These are phyloP conservation scores for Naematelia aurantialba DNA, from an alignment of 768 basidiomycete species.

Conservation along the genomic window DNA sequence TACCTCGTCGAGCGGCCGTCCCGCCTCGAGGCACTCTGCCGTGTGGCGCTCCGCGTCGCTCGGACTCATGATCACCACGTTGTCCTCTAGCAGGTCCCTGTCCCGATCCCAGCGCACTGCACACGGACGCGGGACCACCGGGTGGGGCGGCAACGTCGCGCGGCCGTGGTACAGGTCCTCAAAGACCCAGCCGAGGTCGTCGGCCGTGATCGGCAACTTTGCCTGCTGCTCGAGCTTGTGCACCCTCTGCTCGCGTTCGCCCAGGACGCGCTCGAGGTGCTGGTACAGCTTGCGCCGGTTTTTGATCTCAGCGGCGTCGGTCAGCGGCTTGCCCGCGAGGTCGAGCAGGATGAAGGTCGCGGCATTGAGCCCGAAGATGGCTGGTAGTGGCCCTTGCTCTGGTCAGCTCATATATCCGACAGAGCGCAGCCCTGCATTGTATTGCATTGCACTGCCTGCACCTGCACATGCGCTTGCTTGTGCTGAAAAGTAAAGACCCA, in stretches of 20 bases:
- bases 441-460: no score
- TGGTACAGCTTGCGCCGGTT: slow-evolving; percentile 79
- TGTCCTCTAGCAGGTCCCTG: slow-evolving; percentile 65
- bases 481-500: slow-evolving; percentile 41
- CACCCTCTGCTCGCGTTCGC: slow-evolving; percentile 68
- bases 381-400: slow-evolving; percentile 80
- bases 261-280: slow-evolving; percentile 70
- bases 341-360: slow-evolving; percentile 85
- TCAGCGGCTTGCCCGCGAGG: slow-evolving; percentile 75
- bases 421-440: no score
- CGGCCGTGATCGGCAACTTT: slow-evolving; percentile 63
- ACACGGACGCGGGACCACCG: slow-evolving; percentile 67
- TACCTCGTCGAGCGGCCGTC: slow-evolving; percentile 56
- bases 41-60: slow-evolving; percentile 69
- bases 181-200: slow-evolving; percentile 76
- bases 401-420: no score
- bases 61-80: slow-evolving; percentile 78
- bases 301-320: slow-evolving; percentile 79
- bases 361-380: slow-evolving; percentile 84
- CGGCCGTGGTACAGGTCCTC: slow-evolving; percentile 77
- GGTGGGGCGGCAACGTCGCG: slow-evolving; percentile 71
- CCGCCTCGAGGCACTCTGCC: slow-evolving; percentile 46
- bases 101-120: slow-evolving; percentile 76
- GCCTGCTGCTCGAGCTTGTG: slow-evolving; percentile 53
- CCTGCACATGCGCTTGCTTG: no score